Conservation (phyloP, 2,329 filamentous ascomycete genomes). For the Paecilomyces formosus region DNA sequence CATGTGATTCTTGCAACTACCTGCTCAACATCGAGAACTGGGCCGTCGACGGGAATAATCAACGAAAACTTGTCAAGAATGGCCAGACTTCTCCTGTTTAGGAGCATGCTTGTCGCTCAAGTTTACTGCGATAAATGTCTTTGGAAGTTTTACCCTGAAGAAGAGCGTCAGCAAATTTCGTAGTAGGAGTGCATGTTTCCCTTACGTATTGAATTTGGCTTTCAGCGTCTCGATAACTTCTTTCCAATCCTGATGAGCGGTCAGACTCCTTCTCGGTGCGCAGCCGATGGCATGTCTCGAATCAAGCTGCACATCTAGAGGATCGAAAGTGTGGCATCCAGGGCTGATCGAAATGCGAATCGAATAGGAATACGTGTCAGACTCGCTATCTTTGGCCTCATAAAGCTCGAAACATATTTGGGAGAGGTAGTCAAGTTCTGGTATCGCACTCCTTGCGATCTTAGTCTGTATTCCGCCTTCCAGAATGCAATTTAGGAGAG, state of each 20-base stretch:
- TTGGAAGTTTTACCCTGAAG: slow-evolving; percentile 43
- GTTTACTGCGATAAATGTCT: slow-evolving; percentile 45
- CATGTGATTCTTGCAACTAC: neutral
- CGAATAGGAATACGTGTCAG: slow-evolving; percentile 79
- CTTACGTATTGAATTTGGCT: slow-evolving; percentile 68
- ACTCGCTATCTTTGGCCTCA: slow-evolving; percentile 77
- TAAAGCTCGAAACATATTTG: slow-evolving; percentile 98
- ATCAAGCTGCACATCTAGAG: slow-evolving; percentile 91
- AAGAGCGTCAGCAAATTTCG: slow-evolving; percentile 2
- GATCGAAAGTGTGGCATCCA: slow-evolving; percentile 93
- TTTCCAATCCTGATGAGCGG: slow-evolving; percentile 90
- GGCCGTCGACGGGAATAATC: neutral
- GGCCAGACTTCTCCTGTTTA: slow-evolving; percentile 6
- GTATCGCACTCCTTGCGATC: slow-evolving; percentile 89
- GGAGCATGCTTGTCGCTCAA: slow-evolving; percentile 42
- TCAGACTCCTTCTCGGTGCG: slow-evolving; percentile 81
- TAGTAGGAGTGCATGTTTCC: neutral
- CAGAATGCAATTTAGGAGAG: slow-evolving; percentile 91
- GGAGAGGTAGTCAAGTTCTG: slow-evolving; percentile 92
- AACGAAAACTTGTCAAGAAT: neutral
- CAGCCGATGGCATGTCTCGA: slow-evolving; percentile 94
- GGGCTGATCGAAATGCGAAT: slow-evolving; percentile 95
- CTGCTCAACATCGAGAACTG: neutral
- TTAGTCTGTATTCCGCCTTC: slow-evolving; percentile 96
- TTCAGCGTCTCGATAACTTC: slow-evolving; percentile 91